Evolutionary conservation across 495 filamentous ascomycete genomes (phyloP).

Genomic region (Hypoxylon intermedium): DNA sequence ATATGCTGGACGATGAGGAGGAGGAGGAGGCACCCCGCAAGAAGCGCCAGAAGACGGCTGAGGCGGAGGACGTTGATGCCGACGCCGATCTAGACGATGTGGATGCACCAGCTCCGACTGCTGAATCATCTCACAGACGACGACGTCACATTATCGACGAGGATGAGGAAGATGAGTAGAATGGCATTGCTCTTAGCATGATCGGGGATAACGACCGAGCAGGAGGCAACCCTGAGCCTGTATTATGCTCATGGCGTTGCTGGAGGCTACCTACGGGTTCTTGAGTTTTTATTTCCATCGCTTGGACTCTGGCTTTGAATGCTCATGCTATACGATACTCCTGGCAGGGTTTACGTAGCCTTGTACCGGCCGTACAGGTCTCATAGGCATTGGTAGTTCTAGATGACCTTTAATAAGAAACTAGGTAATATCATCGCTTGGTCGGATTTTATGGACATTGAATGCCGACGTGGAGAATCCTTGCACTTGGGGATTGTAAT

Average conservation of each 20-base stretch:
- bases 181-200: background rate
- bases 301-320: too few species aligned
- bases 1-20: slow-evolving; percentile 54
- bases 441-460: background rate
- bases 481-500: background rate
- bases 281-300: too few species aligned
- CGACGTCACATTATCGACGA: slow-evolving; percentile 56
- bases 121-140: slow-evolving; percentile 41
- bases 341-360: too few species aligned
- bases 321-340: too few species aligned
- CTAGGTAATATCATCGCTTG: too few species aligned
- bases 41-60: slow-evolving; percentile 59
- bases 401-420: too few species aligned
- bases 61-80: slow-evolving; percentile 51
- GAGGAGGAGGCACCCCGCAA: slow-evolving; percentile 55
- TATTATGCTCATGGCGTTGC: too few species aligned
- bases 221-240: too few species aligned
- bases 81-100: slow-evolving; percentile 55
- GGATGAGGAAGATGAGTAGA: slow-evolving; percentile 56
- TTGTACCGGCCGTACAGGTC: too few species aligned
- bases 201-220: too few species aligned
- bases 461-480: slow-evolving; percentile 24
- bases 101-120: slow-evolving; percentile 46
- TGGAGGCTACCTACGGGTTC: too few species aligned
- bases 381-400: too few species aligned